These are phyloP conservation scores for Zalerion maritima DNA, from an alignment of 495 filamentous ascomycete species.

Conservation along the genomic window DNA sequence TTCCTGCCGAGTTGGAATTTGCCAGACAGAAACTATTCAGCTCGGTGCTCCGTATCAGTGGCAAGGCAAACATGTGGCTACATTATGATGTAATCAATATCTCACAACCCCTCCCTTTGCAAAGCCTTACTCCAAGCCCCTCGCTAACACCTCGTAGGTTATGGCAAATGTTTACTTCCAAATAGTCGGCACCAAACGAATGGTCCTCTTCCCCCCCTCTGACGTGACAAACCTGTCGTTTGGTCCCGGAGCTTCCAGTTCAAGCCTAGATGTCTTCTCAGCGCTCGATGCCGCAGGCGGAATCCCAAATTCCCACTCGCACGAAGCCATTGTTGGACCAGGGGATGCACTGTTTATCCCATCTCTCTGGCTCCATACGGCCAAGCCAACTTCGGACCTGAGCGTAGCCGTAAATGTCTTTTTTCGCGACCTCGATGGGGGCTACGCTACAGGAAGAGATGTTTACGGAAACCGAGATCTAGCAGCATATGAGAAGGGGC, in stretches of 20 bases:
- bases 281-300: constrained; percentile 19
- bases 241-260: constrained; percentile 65
- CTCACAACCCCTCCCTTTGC: not conserved
- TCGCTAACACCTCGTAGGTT: constrained; percentile 31
- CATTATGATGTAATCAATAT: constrained; percentile 62
- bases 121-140: constrained; percentile 1
- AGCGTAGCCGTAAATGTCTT: constrained; percentile 78
- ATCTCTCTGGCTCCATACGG: constrained; percentile 73
- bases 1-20: constrained; percentile 48
- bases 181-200: constrained; percentile 50
- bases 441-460: constrained; percentile 64
- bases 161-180: constrained; percentile 87
- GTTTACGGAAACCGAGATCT: constrained; percentile 84
- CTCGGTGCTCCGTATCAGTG: constrained; percentile 66
- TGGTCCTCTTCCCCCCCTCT: constrained; percentile 64
- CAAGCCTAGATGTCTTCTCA: constrained; percentile 53
- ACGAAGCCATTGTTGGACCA: constrained; percentile 46
- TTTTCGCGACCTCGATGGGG: constrained; percentile 53
- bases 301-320: constrained; percentile 46
- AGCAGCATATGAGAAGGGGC: constrained; percentile 66
- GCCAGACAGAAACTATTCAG: constrained; percentile 54
- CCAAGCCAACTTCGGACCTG: constrained; percentile 42
- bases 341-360: constrained; percentile 74
- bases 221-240: constrained; percentile 58
- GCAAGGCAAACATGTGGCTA: constrained; percentile 77